Base-by-base conservation (phyloP, 1,284 basidiomycete genomes). In the Thecaphora thlaspeos region DNA sequence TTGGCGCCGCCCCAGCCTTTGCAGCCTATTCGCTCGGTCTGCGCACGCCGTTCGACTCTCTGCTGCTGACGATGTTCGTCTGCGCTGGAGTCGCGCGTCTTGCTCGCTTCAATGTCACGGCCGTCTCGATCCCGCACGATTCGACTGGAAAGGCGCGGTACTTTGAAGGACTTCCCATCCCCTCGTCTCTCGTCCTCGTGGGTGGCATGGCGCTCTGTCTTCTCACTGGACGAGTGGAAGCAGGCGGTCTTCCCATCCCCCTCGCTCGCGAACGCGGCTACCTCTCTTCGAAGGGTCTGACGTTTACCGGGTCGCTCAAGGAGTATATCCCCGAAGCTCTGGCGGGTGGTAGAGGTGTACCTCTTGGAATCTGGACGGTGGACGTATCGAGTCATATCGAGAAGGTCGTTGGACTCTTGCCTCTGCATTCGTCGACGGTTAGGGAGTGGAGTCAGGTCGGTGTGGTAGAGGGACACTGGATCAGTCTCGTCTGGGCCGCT, bases 121-220 rank as follows among this genome's bases (percentile, higher is more conserved):
- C 95, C 45, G 95, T 95, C 2, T 82, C 91, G 42, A 84, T 97
- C 24, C 95, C 95, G 1, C 92, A 94, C 78, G 90, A 94, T 76
- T 79, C 79, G 5, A 82, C 82, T 24, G 94, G 95, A 48, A 98
- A 96, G 78, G 84, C 89, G 17, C 87, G 87, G 75, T 97, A 94
- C 81, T 99, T 98, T 79, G 94, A 98, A 80, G 95, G 94, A 7
- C 83, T 99, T 21, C 95, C 95, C 17, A 98, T 99, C 60, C 95
- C 95, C 1, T 91, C 90, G 0, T 90, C 89, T 17, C 83, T 99
- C 41, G 83, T 79, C 12, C 83, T 99, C 46, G 92, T 96, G 51
- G 85, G 82, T 14, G 76, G 89, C 28, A 83, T 98, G 80, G 87
- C 88, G 17, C 87, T 86, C 69, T 96, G 89, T 85, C 85, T 88